Evolutionary conservation across 1,284 basidiomycete genomes (phyloP), one percentile per base, ranked within the genome.

Genomic region (Ceratobasidium sp.): DNA sequence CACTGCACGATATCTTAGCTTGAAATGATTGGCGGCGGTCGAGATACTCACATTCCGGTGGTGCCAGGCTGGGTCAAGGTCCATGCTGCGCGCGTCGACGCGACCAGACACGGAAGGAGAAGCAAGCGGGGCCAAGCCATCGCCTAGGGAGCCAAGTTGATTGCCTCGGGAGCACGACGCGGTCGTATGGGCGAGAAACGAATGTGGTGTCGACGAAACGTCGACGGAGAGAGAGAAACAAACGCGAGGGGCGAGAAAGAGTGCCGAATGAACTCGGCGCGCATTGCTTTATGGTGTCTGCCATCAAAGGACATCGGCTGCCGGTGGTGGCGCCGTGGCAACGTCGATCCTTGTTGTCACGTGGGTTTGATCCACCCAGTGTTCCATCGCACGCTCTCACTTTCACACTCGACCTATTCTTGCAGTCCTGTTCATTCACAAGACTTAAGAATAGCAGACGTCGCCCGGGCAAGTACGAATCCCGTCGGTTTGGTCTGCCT

Each of bases 61-160:
- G 64, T 67, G 14, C 64, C 64, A 55, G 64, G 64, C 32, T 67
- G 64, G 26, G 48, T 67, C 23, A 67, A 30, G n/a, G 64, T 41
- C 64, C 64, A 67, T 43, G 64, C 64, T 39, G 50, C 64, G 50
- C 64, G 64, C 18, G 64, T 52, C 48, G 64, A 67, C 52, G 50
- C 64, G 34, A 55, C 10, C 32, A 67, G 64, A 55, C 64, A 67
- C 52, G 64, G 64, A 41, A 67, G 52, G 1, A 55, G 36, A 52
- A 67, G 18, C 18, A 55, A 43, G 4, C 23, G 48, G 59, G 41
- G 41, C 60, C 64, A 39, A 28, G 36, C 64, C 64, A 67, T 67
- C 18, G 12, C 32, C 34, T 16, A 14, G 21, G 26, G 41, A 48
- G 12, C 23, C 28, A 6, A 32, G 4, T 12, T n/a, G n/a, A n/a